Evolutionary conservation across 805 yeast genomes (phyloP).

Genomic region (Kuraishia capsulata): DNA sequence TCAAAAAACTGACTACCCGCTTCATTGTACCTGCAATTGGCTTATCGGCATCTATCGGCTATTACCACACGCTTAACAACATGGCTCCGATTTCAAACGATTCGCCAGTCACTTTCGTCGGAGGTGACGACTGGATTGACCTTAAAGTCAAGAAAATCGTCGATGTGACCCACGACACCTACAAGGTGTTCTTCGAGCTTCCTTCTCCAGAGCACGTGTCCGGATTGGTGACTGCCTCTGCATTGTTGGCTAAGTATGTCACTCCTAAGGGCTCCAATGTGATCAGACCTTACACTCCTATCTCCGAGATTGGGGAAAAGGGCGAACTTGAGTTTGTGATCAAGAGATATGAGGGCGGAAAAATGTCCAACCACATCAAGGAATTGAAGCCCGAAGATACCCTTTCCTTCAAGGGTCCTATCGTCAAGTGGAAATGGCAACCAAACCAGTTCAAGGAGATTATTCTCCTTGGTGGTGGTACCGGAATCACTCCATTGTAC

Average conservation of each 20-base stretch:
- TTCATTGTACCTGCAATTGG: slow-evolving; percentile 23
- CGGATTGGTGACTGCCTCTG: slow-evolving; percentile 76
- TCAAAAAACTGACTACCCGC: too few species aligned
- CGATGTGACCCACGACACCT: slow-evolving; percentile 54
- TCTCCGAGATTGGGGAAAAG: slow-evolving; percentile 54
- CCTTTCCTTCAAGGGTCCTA: slow-evolving; percentile 89
- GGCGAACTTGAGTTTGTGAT: slow-evolving; percentile 76
- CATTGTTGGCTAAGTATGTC: slow-evolving; percentile 70
- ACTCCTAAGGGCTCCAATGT: slow-evolving; percentile 82
- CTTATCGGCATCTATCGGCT: slow-evolving; percentile 31
- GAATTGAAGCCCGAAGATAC: slow-evolving; percentile 70
- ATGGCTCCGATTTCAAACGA: slow-evolving; percentile 22
- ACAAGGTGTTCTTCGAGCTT: slow-evolving; percentile 61
- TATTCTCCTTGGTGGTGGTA: slow-evolving; percentile 88
- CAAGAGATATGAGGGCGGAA: slow-evolving; percentile 87
- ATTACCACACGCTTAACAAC: slow-evolving; percentile 25
- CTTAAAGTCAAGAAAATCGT: slow-evolving; percentile 41
- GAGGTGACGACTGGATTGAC: slow-evolving; percentile 66
- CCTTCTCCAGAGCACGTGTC: slow-evolving; percentile 57
- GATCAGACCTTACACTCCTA: slow-evolving; percentile 86
- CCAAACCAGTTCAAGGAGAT: slow-evolving; percentile 77
- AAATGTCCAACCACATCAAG: slow-evolving; percentile 69
- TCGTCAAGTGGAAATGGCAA: slow-evolving; percentile 83
- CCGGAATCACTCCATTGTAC: slow-evolving; percentile 93
- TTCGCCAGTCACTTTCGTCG: slow-evolving; percentile 37